phyloP scores from a whole-genome alignment of 2,329 filamentous ascomycete genomes.

The Monilinia vaccinii-corymbosi region DNA sequence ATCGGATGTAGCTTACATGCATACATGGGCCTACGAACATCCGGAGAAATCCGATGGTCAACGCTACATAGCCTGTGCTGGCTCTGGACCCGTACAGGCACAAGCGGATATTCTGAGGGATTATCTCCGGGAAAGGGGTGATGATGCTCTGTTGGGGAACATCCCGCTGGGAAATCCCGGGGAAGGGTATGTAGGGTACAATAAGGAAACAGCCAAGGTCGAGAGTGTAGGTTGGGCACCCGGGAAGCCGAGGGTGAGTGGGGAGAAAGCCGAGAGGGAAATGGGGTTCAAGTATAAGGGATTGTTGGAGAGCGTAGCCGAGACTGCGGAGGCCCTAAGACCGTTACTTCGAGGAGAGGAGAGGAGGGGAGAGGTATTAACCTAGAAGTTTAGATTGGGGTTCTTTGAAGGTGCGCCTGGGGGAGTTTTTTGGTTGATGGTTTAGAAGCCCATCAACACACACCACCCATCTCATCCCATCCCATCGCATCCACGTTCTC shows the following conservation, averaged over 20 bases:
- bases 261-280: slow-evolving; percentile 24
- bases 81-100: slow-evolving; percentile 31
- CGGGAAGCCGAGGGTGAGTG: slow-evolving; percentile 21
- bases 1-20: slow-evolving; percentile 35
- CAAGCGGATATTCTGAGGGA: slow-evolving; percentile 35
- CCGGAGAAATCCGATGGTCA: slow-evolving; percentile 32
- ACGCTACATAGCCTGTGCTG: slow-evolving; percentile 32
- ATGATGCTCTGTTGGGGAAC: slow-evolving; percentile 19
- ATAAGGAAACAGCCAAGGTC: slow-evolving; percentile 19
- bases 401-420: too few relatives aligned
- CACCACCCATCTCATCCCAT: too few relatives aligned
- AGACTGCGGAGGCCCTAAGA: slow-evolving; percentile 31
- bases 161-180: slow-evolving; percentile 33
- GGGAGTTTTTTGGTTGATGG: too few relatives aligned
- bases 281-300: slow-evolving; percentile 25
- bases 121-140: slow-evolving; percentile 29
- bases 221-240: slow-evolving; percentile 11
- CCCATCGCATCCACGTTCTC: too few relatives aligned
- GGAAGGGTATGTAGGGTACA: slow-evolving; percentile 31
- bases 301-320: slow-evolving; percentile 26
- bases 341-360: slow-evolving; percentile 10
- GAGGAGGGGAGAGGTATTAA: neutral
- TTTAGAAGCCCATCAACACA: too few relatives aligned
- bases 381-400: neutral
- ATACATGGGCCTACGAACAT: slow-evolving; percentile 33